phyloP scores from a whole-genome alignment of 2,329 filamentous ascomycete species.

The Eurotiales sp. region DNA sequence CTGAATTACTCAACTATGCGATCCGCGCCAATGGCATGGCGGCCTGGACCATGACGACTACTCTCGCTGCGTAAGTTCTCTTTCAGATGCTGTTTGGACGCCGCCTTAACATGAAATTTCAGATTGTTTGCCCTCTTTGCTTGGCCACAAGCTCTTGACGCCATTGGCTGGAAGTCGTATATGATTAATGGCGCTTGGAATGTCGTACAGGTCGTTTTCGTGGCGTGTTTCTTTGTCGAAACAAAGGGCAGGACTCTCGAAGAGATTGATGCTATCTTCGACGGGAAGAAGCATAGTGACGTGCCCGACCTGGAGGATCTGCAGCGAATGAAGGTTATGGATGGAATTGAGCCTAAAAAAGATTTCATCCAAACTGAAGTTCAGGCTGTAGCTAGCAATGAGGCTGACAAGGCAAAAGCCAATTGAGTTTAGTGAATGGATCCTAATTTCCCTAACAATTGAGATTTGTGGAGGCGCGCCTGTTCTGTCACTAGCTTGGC shows the following conservation, averaged over 20 bases:
- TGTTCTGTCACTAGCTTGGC: too few relatives aligned
- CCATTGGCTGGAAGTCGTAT: neutral
- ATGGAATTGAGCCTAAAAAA: too few relatives aligned
- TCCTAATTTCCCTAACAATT: too few relatives aligned
- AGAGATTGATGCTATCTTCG: neutral
- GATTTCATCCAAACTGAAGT: too few relatives aligned
- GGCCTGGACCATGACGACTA: neutral
- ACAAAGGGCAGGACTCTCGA: neutral
- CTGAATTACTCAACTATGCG: neutral
- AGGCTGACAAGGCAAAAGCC: too few relatives aligned
- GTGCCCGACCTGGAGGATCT: too few relatives aligned
- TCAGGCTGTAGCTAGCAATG: too few relatives aligned
- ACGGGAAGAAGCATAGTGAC: too few relatives aligned
- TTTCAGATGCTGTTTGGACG: neutral
- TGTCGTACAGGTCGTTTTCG: conserved; percentile 19
- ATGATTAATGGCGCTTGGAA: conserved; percentile 28
- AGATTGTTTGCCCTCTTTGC: neutral
- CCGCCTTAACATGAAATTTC: neutral
- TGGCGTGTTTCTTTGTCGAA: neutral
- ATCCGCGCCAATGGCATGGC: neutral
- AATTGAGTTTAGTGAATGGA: too few relatives aligned
- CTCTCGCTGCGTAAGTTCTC: neutral
- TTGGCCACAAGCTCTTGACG: neutral
- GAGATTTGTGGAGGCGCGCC: too few relatives aligned
- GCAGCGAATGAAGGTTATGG: too few relatives aligned